phyloP scores from a whole-genome alignment of 768 basidiomycete genomes.

The Trametes cinnabarina region DNA sequence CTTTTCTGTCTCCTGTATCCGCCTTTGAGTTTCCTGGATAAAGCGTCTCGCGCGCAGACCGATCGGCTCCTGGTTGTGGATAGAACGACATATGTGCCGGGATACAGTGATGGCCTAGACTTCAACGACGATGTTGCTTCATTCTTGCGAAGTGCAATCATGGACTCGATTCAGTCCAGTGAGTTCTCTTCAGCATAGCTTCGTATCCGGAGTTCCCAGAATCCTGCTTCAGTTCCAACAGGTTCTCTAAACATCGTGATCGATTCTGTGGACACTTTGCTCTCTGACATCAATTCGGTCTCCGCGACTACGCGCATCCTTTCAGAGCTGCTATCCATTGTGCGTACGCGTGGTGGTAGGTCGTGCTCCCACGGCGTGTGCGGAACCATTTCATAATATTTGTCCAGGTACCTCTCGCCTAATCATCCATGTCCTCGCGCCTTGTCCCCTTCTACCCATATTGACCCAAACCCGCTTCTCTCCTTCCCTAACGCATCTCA shows the following conservation, averaged over 20 bases:
- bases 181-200: too few relatives aligned
- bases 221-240: slow-evolving; percentile 31
- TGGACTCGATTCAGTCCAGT: slow-evolving; percentile 42
- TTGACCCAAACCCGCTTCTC: slow-evolving; percentile 66
- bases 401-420: slow-evolving; percentile 53
- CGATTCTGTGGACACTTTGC: slow-evolving; percentile 70
- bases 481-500: slow-evolving; percentile 58
- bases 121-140: slow-evolving; percentile 25
- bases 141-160: slow-evolving; percentile 28
- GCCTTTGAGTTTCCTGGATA: slow-evolving; percentile 43
- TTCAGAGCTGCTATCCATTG: slow-evolving; percentile 41
- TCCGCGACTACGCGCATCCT: slow-evolving; percentile 55
- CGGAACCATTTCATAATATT: background rate
- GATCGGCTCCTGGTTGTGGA: slow-evolving; percentile 45
- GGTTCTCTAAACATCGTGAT: slow-evolving; percentile 62
- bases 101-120: slow-evolving; percentile 44
- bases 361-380: background rate
- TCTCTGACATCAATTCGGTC: slow-evolving; percentile 54
- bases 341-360: slow-evolving; percentile 53
- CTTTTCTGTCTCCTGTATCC: slow-evolving; percentile 61
- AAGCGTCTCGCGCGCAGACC: slow-evolving; percentile 19
- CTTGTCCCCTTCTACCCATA: slow-evolving; percentile 49
- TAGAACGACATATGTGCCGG: slow-evolving; percentile 50
- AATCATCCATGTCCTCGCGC: slow-evolving; percentile 53
- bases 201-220: too few relatives aligned